phyloP scores from a whole-genome alignment of 1,284 basidiomycete genomes.

The Albatrellus sp. region DNA sequence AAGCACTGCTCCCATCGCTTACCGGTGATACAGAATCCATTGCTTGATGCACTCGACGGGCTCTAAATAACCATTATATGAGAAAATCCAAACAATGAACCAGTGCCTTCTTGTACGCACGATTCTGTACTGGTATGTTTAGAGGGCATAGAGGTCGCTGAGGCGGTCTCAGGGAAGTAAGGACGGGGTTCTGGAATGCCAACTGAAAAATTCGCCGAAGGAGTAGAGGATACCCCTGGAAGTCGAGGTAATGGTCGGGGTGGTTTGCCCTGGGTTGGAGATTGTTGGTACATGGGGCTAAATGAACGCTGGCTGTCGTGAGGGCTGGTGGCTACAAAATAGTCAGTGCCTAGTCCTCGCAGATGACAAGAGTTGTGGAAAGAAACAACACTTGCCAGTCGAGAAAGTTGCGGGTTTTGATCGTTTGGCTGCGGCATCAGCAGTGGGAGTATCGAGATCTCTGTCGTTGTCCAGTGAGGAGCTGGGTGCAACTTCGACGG shows the following conservation, averaged over 20 bases:
- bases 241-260: constrained; percentile 11
- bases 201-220: constrained; percentile 8
- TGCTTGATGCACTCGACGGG: not conserved
- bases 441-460: not conserved
- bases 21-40: not conserved
- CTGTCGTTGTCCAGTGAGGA: constrained; percentile 1
- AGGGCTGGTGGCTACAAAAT: constrained; percentile 4
- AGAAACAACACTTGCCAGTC: no score
- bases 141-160: constrained; percentile 8
- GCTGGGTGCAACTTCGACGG: constrained; percentile 5
- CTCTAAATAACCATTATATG: no score
- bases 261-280: constrained; percentile 7
- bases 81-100: no score
- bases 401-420: no score
- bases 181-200: constrained; percentile 14
- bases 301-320: constrained; percentile 8
- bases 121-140: constrained; percentile 1
- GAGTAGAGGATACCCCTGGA: constrained; percentile 7
- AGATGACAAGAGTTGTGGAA: no score
- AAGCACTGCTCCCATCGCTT: not conserved
- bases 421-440: no score
- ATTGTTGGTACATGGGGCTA: constrained; percentile 7
- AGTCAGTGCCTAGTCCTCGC: no score
- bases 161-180: constrained; percentile 11
- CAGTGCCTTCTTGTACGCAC: constrained; percentile 4